Evolutionary conservation across 2,329 filamentous ascomycete species (phyloP), one percentile per base, ranked within the genome.

Genomic region (Ophiostoma ulmi): DNA sequence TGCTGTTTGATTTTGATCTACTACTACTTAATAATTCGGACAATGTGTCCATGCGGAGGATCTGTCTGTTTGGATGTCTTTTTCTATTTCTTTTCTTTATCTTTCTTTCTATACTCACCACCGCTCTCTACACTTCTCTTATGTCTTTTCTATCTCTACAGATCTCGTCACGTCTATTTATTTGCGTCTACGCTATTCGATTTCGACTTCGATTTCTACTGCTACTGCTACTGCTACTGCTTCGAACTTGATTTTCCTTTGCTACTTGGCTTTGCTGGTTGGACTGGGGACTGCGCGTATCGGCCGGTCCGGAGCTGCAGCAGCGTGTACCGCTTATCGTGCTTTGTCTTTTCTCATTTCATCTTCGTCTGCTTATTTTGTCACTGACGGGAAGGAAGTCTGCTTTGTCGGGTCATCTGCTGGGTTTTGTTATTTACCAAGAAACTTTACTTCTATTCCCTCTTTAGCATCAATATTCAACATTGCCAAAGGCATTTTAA

Each of bases 21-120:
- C 63, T 64, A 64, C 61, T 65, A 65, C 63, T 61, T 65, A 65
- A 39, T 65, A 65, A 39, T 65, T 22, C 17, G 63, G 63, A 39
- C 36, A 36, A 31, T 26, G 26, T 36, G 58, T 22, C 35, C 61
- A 38, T 6, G 61, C 39, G 61, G 63, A 41, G 61, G 61, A 39
- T 39, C 17, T 39, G 36, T 41, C 36, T n/a, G 1, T 36, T 11
- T 64, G 35, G 17, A 20, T 64, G 14, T 64, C 20, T 64, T 39
- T 64, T n/a, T 2, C 17, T 8, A 13, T 39, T 20, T 22, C 20
- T 65, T 20, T 65, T 39, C 7, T 65, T 22, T n/a, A n/a, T 14
- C 20, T 39, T 20, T 13, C 14, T 36, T 20, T 38, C 22, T 64
- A 20, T 36, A 17, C 13, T 31, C 6, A 17, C 13, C 20, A 39